Base-by-base conservation (phyloP, 2,329 filamentous ascomycete genomes). In the Amauroascus verrucosus region DNA sequence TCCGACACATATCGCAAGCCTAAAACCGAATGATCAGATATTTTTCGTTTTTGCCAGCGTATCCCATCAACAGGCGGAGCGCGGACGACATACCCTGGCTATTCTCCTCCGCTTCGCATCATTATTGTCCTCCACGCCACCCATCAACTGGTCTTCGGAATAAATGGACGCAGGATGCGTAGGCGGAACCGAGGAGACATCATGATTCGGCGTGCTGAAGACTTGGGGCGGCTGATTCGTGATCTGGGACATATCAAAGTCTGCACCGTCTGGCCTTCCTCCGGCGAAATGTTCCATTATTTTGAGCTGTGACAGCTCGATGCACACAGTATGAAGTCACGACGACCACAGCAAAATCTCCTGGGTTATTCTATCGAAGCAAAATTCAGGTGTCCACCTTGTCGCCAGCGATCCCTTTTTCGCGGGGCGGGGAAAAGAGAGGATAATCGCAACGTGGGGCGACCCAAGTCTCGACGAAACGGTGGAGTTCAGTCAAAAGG, bases 1-100 rank as follows among this genome's bases (percentile, higher is more conserved):
- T 95, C 63, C 90, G 80, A 68, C 91, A 97, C 89, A 95, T 94
- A 63, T 95, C 90, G 73, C 89, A 95, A 49, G 89, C 89, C 86
- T 90, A 63, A 30, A 9, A 45, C 51, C 26, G 9, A 32, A 33
- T 48, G 58, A 58, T 55, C 48, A 54, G 43, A 57, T 11, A 30
- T 45, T n/a, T n/a, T n/a, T n/a, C 38, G 24, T 16, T 43, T 51
- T 57, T 57, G 43, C 41, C 28, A 55, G 16, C 14, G 32, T 6
- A 32, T n/a, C n/a, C 20, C 9, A 35, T 2, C 28, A 26, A 4
- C 24, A 37, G 2, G 3, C 37, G 4, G n/a, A 24, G 35, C 20
- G 35, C 49, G 32, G 28, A 51, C 37, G 41, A 65, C 82, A 75
- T 78, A 91, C 87, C 73, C 88, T 81, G 56, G 89, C 88, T 63